Evolutionary conservation across 2,329 filamentous ascomycete species (phyloP).

Genomic region (Lizonia empirigonia): DNA sequence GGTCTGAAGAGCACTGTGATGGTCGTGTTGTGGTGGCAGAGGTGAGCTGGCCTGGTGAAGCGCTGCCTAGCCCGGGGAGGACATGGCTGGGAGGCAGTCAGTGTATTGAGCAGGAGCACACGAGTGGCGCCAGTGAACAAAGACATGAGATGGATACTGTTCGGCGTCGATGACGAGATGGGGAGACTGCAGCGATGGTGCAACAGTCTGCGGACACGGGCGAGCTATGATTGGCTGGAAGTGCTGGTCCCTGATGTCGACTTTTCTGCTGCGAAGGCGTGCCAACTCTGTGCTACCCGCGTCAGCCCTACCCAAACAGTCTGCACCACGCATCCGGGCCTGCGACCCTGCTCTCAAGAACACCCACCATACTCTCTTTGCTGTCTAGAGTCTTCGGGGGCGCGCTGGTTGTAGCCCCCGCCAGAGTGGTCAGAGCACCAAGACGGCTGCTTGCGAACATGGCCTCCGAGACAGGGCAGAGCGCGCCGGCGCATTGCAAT

Average conservation of each 20-base stretch:
- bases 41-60: not conserved
- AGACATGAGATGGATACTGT: not conserved
- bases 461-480: conserved; percentile 22
- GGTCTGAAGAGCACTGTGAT: conserved; percentile 28
- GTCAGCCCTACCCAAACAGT: not conserved
- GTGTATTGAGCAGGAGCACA: not conserved
- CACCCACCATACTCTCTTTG: conserved; percentile 28
- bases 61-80: not conserved
- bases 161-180: conserved; percentile 22
- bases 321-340: not conserved
- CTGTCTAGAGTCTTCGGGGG: conserved; percentile 28
- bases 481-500: conserved; percentile 15
- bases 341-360: not conserved
- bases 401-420: conserved; percentile 25
- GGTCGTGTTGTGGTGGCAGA: conserved; percentile 16
- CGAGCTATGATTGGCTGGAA: conserved; percentile 22
- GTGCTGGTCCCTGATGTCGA: conserved; percentile 19
- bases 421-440: conserved; percentile 1
- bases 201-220: not conserved
- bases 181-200: conserved; percentile 12
- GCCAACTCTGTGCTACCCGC: not conserved
- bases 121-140: not conserved
- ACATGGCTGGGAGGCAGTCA: not conserved
- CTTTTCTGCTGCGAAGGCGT: conserved; percentile 18
- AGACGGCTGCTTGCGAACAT: conserved; percentile 23